Evolutionary conservation across 2,329 filamentous ascomycete species (phyloP), one percentile per base, ranked within the genome.

Genomic region (Colletotrichum sp.): DNA sequence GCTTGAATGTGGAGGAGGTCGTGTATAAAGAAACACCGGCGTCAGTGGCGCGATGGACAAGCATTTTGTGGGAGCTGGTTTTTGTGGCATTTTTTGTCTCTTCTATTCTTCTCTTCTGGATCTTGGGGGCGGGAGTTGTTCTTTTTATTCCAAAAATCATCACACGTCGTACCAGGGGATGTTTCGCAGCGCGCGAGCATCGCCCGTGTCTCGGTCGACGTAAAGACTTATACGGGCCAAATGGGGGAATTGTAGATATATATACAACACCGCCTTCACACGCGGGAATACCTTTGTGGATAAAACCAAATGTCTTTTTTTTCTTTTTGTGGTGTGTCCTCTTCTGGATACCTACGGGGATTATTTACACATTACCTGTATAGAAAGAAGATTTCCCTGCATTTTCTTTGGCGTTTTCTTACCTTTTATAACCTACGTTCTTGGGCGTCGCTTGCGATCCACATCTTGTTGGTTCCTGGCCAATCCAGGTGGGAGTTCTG

Each of bases 11-110:
- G 43, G 43, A 52, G 18, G 28, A 34, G 28, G 73, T 70, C 64
- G 69, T 75, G 73, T 75, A 75, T 65, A 75, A 75, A 75, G 70
- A 58, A 63, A 48, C 30, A 75, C 73, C 69, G 73, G 73, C 73
- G 73, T 75, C 73, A 64, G 64, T n/a, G 73, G 69, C 70, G 70
- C 58, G 73, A 75, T 75, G 69, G 73, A 64, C 43, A 75, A 62
- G 48, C 52, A 36, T 36, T 64, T 64, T 73, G 48, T 65, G 34
- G 63, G 58, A 73, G 73, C 69, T 69, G 70, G 73, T 32, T 69
- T 70, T 73, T 52, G n/a, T 75, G 63, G 63, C 70, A 68, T 59
- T 68, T 43, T 32, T 36, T 67, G 30, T 32, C 30, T 30, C 21
- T 55, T 65, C 21, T 43, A 16, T 30, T 21, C 52, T 58, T 28